These are phyloP conservation scores for Amylostereum areolatum DNA, from an alignment of 1,284 basidiomycete species.

Conservation along the genomic window DNA sequence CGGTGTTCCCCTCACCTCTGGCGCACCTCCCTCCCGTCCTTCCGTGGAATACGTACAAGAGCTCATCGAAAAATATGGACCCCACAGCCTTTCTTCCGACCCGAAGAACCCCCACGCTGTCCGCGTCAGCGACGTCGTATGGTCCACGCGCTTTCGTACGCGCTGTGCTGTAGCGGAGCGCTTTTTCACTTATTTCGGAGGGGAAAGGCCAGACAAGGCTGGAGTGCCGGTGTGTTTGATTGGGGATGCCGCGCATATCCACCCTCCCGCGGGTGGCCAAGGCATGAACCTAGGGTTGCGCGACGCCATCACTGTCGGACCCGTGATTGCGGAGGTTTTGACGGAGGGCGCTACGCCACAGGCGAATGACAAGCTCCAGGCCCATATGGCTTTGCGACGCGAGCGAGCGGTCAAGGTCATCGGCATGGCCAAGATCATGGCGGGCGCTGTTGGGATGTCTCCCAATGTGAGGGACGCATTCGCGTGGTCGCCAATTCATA, in stretches of 20 bases:
- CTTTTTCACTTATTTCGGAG: conserved; percentile 16
- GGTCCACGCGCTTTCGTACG: conserved; percentile 35
- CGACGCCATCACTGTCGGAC: conserved; percentile 32
- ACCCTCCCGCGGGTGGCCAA: conserved; percentile 40
- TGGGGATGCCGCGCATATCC: conserved; percentile 41
- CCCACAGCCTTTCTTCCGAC: conserved; percentile 11
- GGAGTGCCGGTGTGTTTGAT: conserved; percentile 25
- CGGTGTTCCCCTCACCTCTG: conserved; percentile 25
- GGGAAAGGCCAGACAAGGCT: not conserved
- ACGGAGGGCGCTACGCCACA: not conserved
- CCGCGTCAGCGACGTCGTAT: conserved; percentile 17
- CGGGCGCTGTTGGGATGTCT: conserved; percentile 12
- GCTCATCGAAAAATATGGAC: conserved; percentile 30
- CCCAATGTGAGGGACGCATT: conserved; percentile 1
- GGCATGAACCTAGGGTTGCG: conserved; percentile 44
- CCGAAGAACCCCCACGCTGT: conserved; percentile 5
- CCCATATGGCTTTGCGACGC: conserved; percentile 6
- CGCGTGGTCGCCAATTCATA: conserved; percentile 7
- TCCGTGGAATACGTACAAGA: conserved; percentile 29
- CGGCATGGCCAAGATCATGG: conserved; percentile 9
- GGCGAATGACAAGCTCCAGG: conserved; percentile 7
- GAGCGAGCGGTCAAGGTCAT: conserved; percentile 11
- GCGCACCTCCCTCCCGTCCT: conserved; percentile 24
- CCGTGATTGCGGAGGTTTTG: conserved; percentile 14
- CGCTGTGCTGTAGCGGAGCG: conserved; percentile 30